Evolutionary conservation across 805 yeast genomes (phyloP), one percentile per base, ranked within the genome.

Genomic region (Starmera pachycereana): DNA sequence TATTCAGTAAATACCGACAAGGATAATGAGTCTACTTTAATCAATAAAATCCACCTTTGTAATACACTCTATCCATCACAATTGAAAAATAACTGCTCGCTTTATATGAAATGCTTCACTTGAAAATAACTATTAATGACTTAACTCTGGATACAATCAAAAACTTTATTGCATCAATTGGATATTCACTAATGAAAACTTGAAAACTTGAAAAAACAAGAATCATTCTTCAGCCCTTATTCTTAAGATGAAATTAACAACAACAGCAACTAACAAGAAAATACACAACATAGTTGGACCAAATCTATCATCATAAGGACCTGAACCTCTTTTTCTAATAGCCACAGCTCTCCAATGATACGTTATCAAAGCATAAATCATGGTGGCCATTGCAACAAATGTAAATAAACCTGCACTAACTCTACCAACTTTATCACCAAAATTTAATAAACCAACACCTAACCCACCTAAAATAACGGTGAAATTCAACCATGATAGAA

Each of bases 331-430:
- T 65, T 90, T 75, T 63, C 99, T 81, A 51, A 92, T 92, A 44
- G 98, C 98, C 58, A 89, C 87, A 2, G 98, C 98, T 70, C 99
- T 85, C 98, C 98, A 94, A 64, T 92, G 99, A 62, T 92, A 92
- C 11, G 97, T 92, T 37, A 87, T 74, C 46, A 92, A 72, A 2
- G 99, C 98, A 56, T 92, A 92, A 3, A 81, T 73, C 99, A 92
- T 92, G 19, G 98, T 90, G 48, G 85, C 87, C 97, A 92, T 90
- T 47, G 98, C 95, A 41, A 92, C 89, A 45, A 90, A 70, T 4
- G 98, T 94, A 71, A 92, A 92, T 41, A 92, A 69, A 5, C 90
- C 92, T 35, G 99, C 97, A 50, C 92, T 79, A 43, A 92, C 78
- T 55, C 95, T 76, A 46, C 97, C 97, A 35, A 90, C 76, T 44